These are phyloP conservation scores for Datura wrightii DNA, from an alignment of 257 asterid genomes.

Conservation along the genomic window DNA sequence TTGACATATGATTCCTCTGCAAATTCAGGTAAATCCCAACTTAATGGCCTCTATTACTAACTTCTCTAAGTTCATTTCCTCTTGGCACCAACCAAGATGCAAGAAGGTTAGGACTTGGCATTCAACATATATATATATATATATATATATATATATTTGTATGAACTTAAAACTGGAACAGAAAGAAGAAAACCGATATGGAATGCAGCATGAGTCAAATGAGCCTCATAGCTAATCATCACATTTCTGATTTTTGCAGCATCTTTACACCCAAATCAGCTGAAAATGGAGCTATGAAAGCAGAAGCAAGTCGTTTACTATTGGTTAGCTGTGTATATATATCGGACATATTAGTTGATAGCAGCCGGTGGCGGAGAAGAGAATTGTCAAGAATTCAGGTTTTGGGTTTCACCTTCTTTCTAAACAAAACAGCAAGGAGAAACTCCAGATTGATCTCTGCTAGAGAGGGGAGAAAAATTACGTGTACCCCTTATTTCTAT, in stretches of 20 bases:
- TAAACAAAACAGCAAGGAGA: constrained; percentile 27
- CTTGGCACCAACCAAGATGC: not conserved
- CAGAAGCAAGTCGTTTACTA: not conserved
- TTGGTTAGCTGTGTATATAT: constrained; percentile 59
- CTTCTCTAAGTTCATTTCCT: not conserved
- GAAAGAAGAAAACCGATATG: not conserved
- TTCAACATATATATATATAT: no score
- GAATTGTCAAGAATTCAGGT: constrained; percentile 32
- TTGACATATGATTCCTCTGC: constrained; percentile 70
- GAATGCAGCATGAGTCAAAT: not conserved
- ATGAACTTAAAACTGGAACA: not conserved
- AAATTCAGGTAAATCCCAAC: constrained; percentile 63
- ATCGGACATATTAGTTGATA: constrained; percentile 44
- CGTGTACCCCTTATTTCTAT: not conserved
- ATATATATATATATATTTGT: no score
- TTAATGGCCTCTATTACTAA: not conserved
- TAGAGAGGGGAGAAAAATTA: not conserved
- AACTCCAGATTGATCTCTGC: not conserved
- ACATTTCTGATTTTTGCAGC: constrained; percentile 39
- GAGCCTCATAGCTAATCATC: not conserved
- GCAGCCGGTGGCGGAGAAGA: constrained; percentile 33
- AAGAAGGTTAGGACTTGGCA: not conserved
- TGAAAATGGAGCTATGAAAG: constrained; percentile 75
- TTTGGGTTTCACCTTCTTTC: constrained; percentile 36
- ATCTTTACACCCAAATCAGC: constrained; percentile 62